Percentiles rank a stretch among this genome's conserved stretches.
phyloP scores from a whole-genome alignment of 2,329 filamentous ascomycete genomes.

The Fusarium mexicanum region DNA sequence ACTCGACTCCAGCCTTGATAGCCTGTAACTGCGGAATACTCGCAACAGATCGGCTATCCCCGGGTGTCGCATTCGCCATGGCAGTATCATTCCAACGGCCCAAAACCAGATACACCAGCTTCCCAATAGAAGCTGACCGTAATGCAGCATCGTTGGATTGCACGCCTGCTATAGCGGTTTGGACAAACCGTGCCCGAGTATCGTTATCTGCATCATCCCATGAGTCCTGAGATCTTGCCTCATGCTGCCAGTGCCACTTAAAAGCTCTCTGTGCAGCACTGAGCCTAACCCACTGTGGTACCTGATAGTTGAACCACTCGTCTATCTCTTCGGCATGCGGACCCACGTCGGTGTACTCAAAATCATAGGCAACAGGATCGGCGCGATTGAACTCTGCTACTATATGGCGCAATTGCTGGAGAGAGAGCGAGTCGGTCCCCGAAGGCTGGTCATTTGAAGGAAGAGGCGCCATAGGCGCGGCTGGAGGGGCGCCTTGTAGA shows the following conservation, averaged over 20 bases:
- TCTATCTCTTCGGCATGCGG: constrained; percentile 88
- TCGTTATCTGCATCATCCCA: constrained; percentile 75
- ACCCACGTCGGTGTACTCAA: constrained; percentile 78
- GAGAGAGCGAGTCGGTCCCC: constrained; percentile 75
- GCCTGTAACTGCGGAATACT: constrained; percentile 66
- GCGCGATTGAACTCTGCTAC: constrained; percentile 77
- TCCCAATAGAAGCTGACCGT: constrained; percentile 64
- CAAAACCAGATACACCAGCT: constrained; percentile 69
- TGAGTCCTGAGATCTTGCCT: constrained; percentile 51
- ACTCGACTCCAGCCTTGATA: constrained; percentile 64
- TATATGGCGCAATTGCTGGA: constrained; percentile 77
- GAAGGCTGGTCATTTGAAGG: constrained; percentile 47
- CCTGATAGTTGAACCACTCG: constrained; percentile 96
- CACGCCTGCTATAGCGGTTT: constrained; percentile 57
- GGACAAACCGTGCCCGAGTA: constrained; percentile 66
- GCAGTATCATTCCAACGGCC: constrained; percentile 78
- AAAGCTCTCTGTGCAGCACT: constrained; percentile 80
- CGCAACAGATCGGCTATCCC: constrained; percentile 60
- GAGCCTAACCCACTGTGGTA: constrained; percentile 84
- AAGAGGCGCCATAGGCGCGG: constrained; percentile 45
- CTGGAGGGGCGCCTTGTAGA: constrained; percentile 38
- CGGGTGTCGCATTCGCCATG: constrained; percentile 55
- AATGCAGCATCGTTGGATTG: constrained; percentile 58
- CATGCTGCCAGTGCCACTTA: constrained; percentile 76
- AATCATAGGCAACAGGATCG: constrained; percentile 83